Evolutionary conservation across 164 flowering plant genomes (phyloP).

Genomic region (Pachysandra terminalis): DNA sequence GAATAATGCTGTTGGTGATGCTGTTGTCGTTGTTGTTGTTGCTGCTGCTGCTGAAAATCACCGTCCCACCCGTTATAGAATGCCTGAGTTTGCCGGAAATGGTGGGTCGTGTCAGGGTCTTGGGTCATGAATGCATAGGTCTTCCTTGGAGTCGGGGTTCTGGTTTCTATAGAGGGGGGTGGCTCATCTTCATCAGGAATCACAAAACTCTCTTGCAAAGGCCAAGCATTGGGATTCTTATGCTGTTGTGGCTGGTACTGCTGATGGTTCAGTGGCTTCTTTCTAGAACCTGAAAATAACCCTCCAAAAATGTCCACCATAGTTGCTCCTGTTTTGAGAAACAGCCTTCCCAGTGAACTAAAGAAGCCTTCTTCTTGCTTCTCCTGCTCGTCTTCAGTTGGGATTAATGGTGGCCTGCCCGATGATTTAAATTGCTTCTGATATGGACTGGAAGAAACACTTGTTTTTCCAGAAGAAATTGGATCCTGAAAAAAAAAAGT

Average conservation of each 20-base stretch:
- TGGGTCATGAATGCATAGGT: slow-evolving; percentile 37
- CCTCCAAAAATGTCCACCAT: slow-evolving; percentile 36
- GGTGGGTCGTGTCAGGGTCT: slow-evolving; percentile 32
- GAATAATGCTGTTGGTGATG: slow-evolving; percentile 27
- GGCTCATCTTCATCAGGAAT: slow-evolving; percentile 51
- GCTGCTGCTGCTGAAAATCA: slow-evolving; percentile 13
- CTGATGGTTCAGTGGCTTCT: slow-evolving; percentile 24
- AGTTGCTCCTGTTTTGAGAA: slow-evolving; percentile 38
- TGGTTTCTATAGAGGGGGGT: slow-evolving; percentile 46
- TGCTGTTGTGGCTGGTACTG: slow-evolving; percentile 24
- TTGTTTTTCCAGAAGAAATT: slow-evolving; percentile 18
- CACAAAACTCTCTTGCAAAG: slow-evolving; percentile 50
- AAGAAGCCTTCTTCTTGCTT: slow-evolving; percentile 50
- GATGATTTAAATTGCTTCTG: slow-evolving; percentile 33
- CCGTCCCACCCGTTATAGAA: slow-evolving; percentile 24
- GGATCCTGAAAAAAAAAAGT: slow-evolving; percentile 23
- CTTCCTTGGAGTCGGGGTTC: slow-evolving; percentile 28
- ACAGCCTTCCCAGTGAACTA: slow-evolving; percentile 45
- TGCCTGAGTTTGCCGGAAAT: slow-evolving; percentile 28
- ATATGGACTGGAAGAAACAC: slow-evolving; percentile 28
- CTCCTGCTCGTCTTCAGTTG: slow-evolving; percentile 44
- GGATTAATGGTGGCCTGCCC: slow-evolving; percentile 45
- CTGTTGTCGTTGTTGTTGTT: slow-evolving; percentile 30
- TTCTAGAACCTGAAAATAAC: slow-evolving; percentile 27
- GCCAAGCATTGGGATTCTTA: slow-evolving; percentile 29